Evolutionary conservation across 2,329 filamentous ascomycete species (phyloP).

Genomic region (Aureobasidium leucospermi): DNA sequence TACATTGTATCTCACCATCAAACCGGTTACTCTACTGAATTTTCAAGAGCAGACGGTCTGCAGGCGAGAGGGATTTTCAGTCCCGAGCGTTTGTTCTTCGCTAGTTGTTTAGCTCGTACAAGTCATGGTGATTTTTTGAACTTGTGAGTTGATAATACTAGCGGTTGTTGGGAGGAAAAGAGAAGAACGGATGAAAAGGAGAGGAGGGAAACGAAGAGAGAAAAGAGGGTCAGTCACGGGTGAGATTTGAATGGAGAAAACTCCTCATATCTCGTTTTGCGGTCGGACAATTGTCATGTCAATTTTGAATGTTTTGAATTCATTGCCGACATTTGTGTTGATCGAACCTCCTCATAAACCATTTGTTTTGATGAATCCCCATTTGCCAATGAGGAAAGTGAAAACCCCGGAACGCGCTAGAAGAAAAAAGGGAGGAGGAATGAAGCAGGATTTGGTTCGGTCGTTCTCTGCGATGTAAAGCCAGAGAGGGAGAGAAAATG

Average conservation of each 20-base stretch:
- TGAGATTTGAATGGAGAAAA: not conserved
- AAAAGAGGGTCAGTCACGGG: not conserved
- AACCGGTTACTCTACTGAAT: slow-evolving; percentile 61
- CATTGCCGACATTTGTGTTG: slow-evolving; percentile 4
- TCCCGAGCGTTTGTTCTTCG: slow-evolving; percentile 63
- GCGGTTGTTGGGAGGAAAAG: slow-evolving; percentile 41
- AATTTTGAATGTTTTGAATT: slow-evolving; percentile 6
- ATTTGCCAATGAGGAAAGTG: slow-evolving; percentile 5
- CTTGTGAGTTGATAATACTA: slow-evolving; percentile 82
- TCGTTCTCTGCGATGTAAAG: not conserved
- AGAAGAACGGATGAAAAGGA: not conserved
- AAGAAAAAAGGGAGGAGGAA: not conserved
- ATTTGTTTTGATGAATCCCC: slow-evolving; percentile 3
- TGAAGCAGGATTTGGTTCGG: not conserved
- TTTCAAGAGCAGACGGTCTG: slow-evolving; percentile 61
- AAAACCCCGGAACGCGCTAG: slow-evolving; percentile 11
- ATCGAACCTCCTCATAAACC: slow-evolving; percentile 6
- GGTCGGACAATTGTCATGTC: not conserved
- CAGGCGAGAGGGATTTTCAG: slow-evolving; percentile 55
- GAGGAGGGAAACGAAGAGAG: not conserved
- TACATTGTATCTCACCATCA: slow-evolving; percentile 71
- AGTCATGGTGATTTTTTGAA: slow-evolving; percentile 53
- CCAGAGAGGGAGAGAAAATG: not conserved
- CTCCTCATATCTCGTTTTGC: not conserved
- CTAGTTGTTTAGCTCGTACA: slow-evolving; percentile 85